Percentiles rank a stretch among this genome's conserved stretches.
Evolutionary conservation across 1,284 basidiomycete species (phyloP).

Genomic region (Megacollybia platyphylla): DNA sequence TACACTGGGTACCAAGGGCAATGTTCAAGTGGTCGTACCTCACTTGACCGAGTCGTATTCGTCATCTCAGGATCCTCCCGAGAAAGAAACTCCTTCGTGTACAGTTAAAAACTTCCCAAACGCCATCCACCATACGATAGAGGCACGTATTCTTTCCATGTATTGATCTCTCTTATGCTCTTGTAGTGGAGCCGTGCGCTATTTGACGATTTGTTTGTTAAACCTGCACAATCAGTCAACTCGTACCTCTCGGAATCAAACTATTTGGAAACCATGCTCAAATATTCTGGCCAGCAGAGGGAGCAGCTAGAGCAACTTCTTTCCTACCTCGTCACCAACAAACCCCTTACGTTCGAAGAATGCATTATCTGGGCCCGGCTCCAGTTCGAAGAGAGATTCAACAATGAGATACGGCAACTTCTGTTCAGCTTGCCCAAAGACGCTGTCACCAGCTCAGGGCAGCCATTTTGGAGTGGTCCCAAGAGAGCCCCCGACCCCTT

Average conservation of each 20-base stretch:
- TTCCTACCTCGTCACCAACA: constrained; percentile 83
- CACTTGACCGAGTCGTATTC: constrained; percentile 96
- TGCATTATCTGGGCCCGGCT: constrained; percentile 96
- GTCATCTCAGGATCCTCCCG: constrained; percentile 97
- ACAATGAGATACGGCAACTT: constrained; percentile 89
- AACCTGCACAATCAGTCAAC: constrained; percentile 91
- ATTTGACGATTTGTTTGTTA: constrained; percentile 90
- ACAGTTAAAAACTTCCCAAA: constrained; percentile 99
- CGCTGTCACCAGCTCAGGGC: constrained; percentile 78
- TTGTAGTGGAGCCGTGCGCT: constrained; percentile 88
- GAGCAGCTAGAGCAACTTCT: constrained; percentile 89
- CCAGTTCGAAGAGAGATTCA: constrained; percentile 93
- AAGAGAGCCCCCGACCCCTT: constrained; percentile 97
- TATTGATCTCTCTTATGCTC: constrained; percentile 3
- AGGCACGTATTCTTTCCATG: constrained; percentile 30
- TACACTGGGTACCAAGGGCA: constrained; percentile 97
- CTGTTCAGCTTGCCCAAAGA: constrained; percentile 94
- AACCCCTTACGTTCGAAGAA: constrained; percentile 93
- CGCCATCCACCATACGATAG: constrained; percentile 97
- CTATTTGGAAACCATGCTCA: constrained; percentile 85
- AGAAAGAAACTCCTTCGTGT: constrained; percentile 96
- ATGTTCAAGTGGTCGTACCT: constrained; percentile 93
- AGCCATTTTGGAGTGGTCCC: constrained; percentile 95
- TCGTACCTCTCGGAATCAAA: constrained; percentile 95
- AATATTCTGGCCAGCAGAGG: constrained; percentile 81